Evolutionary conservation across 768 basidiomycete species (phyloP), one percentile per base, ranked within the genome.

Genomic region (Auriscalpium vulgare): DNA sequence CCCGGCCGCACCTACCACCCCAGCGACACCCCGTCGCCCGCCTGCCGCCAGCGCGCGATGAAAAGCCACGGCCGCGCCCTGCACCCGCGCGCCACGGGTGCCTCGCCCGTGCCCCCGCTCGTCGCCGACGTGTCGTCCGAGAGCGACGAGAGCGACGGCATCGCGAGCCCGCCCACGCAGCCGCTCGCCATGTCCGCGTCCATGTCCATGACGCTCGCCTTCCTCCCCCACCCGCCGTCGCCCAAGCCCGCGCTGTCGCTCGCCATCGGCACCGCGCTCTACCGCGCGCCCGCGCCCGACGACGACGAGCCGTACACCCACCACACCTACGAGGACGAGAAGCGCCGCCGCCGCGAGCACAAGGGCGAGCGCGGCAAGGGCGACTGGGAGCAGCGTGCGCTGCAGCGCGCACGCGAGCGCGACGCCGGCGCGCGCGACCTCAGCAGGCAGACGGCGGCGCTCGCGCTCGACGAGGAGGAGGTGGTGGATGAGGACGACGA

Each of bases 1-100:
- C 84, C 85, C 50, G 85, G 86, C 29, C 78, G 83, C 59, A 87
- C 85, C 5, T 88, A 87, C 65, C 69, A 70, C 58, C 74, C 80
- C 51, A 78, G 75, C 52, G 79, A 75, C 52, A 19, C 56, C 60
- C 23, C 50, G 50, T 37, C 58, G 53, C 38, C 59, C 50, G 53
- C 58, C 16, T 60, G 51, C 40, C 44, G 62, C 37, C 62, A 57
- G 53, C 63, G 63, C 53, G 60, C 37, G 40, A 37, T 44, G 50
- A 64, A 37, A 61, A 62, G 51, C 61, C 64, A 57, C 7, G 71
- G 74, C 50, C 71, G 68, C 29, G 75, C 78, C 46, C 67, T 75
- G 21, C 81, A 83, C 62, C 78, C 81, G 4, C 69, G 78, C 43
- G 73, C 74, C 10, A 62, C 73, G 19, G 64, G n/a, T 44, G 37